Evolutionary conservation across 2,329 filamentous ascomycete species (phyloP), one percentile per base, ranked within the genome.

Genomic region (Epichloe elymi): DNA sequence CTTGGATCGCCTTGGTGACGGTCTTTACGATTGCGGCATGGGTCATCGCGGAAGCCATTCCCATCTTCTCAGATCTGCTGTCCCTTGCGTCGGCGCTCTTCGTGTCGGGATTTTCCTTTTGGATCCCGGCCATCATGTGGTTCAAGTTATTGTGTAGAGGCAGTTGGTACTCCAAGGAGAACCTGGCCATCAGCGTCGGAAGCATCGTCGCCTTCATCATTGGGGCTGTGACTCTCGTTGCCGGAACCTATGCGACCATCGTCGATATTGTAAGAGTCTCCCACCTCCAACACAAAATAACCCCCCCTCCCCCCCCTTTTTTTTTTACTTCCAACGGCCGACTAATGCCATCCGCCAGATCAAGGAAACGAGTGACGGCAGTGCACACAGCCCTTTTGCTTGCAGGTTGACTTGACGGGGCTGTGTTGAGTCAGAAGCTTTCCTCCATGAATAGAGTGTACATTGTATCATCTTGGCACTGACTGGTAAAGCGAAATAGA

Each of bases 1-100:
- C 66, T 7, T 86, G 85, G 85, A 60, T 80, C 3, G 69, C 54
- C 4, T 76, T 88, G 33, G 75, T 80, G 37, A 64, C 72, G 2
- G 55, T 61, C 40, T 63, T 82, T 36, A 88, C 83, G 70, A 42
- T 83, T 15, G 48, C 82, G 19, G 80, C 80, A 3, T 88, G 81
- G 75, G 63, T 88, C 56, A 80, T 88, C 54, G 83, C 85, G 12
- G 78, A 84, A 58, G 78, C 81, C 1, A 83, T 88, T 46, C 85
- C 85, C 3, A 81, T 82, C 61, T 89, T 88, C 69, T 78, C 77
- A 53, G 73, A 83, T 46, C 68, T 88, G 46, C 68, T 88, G 17
- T 68, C 71, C 51, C 71, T 75, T 59, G 68, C 62, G 43, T 74
- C 72, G 7, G 67, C 71, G 8, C 68, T 75, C 23, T 75, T 75